A percentile compares a stretch with the other conserved stretches of the same genome.
Evolutionary conservation across 345 rosid species (phyloP).

Genomic region (Noccaea bulbosa): DNA sequence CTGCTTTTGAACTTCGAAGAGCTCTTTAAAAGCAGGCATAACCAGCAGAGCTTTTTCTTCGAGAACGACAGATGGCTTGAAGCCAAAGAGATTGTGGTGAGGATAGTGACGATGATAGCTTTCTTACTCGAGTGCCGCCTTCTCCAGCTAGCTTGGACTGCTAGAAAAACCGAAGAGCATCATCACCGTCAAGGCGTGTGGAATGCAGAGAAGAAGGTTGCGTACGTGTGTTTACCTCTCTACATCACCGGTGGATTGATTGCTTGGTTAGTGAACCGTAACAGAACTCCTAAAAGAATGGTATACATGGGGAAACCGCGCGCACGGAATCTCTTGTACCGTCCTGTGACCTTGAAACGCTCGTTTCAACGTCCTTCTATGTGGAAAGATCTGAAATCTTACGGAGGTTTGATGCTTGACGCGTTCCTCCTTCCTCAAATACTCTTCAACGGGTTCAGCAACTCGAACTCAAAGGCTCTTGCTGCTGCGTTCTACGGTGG

Average conservation of each 20-base stretch:
- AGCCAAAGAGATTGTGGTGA: conserved; percentile 77
- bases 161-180: conserved; percentile 51
- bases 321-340: not conserved
- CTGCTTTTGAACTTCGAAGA: conserved; percentile 81
- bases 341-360: conserved; percentile 18
- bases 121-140: conserved; percentile 80
- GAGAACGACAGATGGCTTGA: conserved; percentile 83
- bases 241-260: conserved; percentile 67
- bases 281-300: conserved; percentile 36
- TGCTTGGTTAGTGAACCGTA: conserved; percentile 60
- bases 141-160: conserved; percentile 77
- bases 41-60: conserved; percentile 61
- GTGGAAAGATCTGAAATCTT: conserved; percentile 71
- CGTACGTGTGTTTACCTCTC: conserved; percentile 59
- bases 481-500: conserved; percentile 63
- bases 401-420: conserved; percentile 80
- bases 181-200: conserved; percentile 47
- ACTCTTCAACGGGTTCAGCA: conserved; percentile 63
- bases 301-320: conserved; percentile 39
- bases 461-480: conserved; percentile 56
- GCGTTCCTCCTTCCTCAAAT: conserved; percentile 85
- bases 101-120: conserved; percentile 81
- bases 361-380: conserved; percentile 51
- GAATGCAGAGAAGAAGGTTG: conserved; percentile 70
- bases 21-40: conserved; percentile 50